A percentile compares a stretch with the other conserved stretches of the same genome.
Conservation (phyloP, 371 early-diverging fungal genomes). For the Thermomucor indicae-seudaticae region DNA sequence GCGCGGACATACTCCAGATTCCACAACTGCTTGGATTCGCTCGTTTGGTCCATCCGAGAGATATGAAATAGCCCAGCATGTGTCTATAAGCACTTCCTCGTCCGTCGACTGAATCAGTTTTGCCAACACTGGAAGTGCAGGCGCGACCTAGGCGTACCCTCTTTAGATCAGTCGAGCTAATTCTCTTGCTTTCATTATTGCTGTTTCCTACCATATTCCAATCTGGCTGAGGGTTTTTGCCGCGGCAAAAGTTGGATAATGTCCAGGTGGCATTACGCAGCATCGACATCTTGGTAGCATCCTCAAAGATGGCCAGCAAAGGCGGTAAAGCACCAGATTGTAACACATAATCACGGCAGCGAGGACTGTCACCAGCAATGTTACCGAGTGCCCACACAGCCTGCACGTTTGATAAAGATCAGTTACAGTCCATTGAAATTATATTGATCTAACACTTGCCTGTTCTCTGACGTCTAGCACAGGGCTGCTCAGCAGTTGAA, state of each 20-base stretch:
- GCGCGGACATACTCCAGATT: constrained; percentile 86
- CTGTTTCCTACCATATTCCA: constrained; percentile 68
- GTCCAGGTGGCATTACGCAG: constrained; percentile 99
- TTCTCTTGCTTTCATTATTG: not conserved
- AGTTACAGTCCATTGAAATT: no score
- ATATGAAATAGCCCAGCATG: constrained; percentile 99
- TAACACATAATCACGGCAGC: constrained; percentile 93
- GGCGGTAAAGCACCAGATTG: constrained; percentile 82
- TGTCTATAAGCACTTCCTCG: constrained; percentile 94
- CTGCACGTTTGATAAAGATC: constrained; percentile 20
- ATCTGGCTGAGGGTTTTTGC: constrained; percentile 95
- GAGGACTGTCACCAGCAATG: constrained; percentile 99
- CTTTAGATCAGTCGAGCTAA: no score
- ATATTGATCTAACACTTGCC: no score
- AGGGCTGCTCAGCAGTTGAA: constrained; percentile 82
- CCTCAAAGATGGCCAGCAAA: constrained; percentile 78
- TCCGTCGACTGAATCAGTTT: constrained; percentile 87
- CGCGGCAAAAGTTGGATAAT: constrained; percentile 98
- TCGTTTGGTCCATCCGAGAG: constrained; percentile 95
- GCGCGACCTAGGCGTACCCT: constrained; percentile 60
- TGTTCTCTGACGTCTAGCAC: constrained; percentile 96
- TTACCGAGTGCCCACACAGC: constrained; percentile 99
- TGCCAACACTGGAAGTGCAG: constrained; percentile 84
- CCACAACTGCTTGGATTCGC: constrained; percentile 95
- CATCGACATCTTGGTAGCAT: constrained; percentile 88